A percentile compares a stretch with the other conserved stretches of the same genome.
Conservation (phyloP, 148 eudicot genomes). For the Simmondsia chinensis region DNA sequence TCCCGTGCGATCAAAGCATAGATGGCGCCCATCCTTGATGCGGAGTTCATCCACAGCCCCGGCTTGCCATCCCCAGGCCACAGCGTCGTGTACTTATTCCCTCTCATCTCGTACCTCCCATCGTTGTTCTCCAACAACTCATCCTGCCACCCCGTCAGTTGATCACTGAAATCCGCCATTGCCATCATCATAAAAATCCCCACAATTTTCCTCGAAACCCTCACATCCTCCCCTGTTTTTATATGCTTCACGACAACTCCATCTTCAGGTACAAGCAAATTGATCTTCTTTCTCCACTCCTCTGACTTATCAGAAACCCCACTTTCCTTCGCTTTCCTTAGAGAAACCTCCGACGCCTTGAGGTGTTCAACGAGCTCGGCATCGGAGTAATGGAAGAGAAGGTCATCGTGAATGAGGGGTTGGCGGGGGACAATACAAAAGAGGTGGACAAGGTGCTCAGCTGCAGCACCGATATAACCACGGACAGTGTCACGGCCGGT, state of each 20-base stretch:
- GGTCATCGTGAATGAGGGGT: slow-evolving; percentile 59
- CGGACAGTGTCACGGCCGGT: slow-evolving; percentile 67
- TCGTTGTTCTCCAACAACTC: slow-evolving; percentile 48
- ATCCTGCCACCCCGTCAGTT: slow-evolving; percentile 73
- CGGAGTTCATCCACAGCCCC: slow-evolving; percentile 75
- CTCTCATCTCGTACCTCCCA: slow-evolving; percentile 52
- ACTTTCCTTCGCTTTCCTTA: slow-evolving; percentile 17
- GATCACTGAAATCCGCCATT: slow-evolving; percentile 93
- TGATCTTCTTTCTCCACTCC: slow-evolving; percentile 63
- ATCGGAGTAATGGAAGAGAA: slow-evolving; percentile 52
- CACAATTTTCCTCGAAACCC: slow-evolving; percentile 54
- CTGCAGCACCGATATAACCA: slow-evolving; percentile 43
- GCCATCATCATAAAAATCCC: slow-evolving; percentile 76
- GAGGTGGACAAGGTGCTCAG: slow-evolving; percentile 68
- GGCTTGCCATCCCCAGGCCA: slow-evolving; percentile 99
- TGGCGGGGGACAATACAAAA: slow-evolving; percentile 85
- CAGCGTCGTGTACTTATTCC: slow-evolving; percentile 33
- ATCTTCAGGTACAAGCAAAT: slow-evolving; percentile 41
- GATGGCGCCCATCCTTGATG: slow-evolving; percentile 77
- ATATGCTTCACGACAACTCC: slow-evolving; percentile 72
- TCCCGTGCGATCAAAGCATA: slow-evolving; percentile 59
- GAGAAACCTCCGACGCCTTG: slow-evolving; percentile 26
- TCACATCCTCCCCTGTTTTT: slow-evolving; percentile 65
- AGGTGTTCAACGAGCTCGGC: slow-evolving; percentile 57
- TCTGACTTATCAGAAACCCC: slow-evolving; percentile 22